These are phyloP conservation scores for Syzygium aromaticum DNA, from an alignment of 345 rosid genomes.

Conservation along the genomic window DNA sequence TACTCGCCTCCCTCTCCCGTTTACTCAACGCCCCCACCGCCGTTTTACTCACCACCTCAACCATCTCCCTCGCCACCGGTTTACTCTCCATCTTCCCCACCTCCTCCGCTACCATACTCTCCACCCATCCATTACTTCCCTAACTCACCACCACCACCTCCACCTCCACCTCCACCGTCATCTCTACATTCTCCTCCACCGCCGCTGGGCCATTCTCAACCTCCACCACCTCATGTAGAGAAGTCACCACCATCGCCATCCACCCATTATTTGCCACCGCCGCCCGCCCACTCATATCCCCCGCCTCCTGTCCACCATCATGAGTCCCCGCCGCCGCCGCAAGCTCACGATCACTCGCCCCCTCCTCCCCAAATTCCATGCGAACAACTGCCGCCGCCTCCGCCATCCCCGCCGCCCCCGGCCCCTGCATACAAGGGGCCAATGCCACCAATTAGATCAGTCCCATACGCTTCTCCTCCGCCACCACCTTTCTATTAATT, in stretches of 20 bases:
- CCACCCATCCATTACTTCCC: not conserved
- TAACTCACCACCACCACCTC: not conserved
- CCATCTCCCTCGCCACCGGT: not conserved
- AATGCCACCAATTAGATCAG: conserved; percentile 71
- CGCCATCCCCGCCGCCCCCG: conserved; percentile 43
- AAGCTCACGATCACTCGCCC: conserved; percentile 24
- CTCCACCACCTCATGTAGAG: conserved; percentile 9
- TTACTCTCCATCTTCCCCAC: conserved; percentile 3
- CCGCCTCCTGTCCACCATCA: conserved; percentile 7
- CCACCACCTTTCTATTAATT: conserved; percentile 82
- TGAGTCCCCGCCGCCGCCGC: not conserved
- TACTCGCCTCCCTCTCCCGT: conserved; percentile 1
- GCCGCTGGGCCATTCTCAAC: not conserved
- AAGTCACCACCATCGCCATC: conserved; percentile 9
- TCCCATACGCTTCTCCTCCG: conserved; percentile 85
- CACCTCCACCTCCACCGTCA: not conserved
- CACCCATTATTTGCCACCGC: not conserved
- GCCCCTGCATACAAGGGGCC: conserved; percentile 74
- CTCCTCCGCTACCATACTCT: not conserved
- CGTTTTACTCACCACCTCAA: not conserved
- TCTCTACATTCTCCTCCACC: conserved; percentile 8
- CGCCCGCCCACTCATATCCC: not conserved
- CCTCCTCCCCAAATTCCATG: conserved; percentile 34
- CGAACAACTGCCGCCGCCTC: conserved; percentile 20
- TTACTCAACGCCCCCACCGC: not conserved